These are phyloP conservation scores for Nicotiana noctiflora DNA, from an alignment of 257 asterid species.

Conservation along the genomic window DNA sequence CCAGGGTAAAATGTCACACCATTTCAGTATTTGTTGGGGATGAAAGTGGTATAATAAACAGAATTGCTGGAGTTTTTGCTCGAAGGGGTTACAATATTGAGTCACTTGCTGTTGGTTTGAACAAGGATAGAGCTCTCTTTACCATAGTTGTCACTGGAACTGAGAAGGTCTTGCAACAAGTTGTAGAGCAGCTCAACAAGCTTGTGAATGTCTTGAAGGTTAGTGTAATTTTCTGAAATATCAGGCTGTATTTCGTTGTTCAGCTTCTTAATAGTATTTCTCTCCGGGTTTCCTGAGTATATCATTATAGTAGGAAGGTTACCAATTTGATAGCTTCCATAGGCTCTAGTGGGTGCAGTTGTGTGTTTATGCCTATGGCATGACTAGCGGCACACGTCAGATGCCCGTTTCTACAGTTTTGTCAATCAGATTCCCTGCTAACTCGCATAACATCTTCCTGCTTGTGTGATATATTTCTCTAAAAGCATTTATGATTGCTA, in stretches of 20 bases:
- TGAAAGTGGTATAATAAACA: conserved; percentile 83
- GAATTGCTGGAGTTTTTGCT: conserved; percentile 89
- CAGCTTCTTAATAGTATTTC: neutral
- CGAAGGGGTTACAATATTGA: conserved; percentile 84
- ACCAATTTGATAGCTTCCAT: neutral
- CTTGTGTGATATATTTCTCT: neutral
- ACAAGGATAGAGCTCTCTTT: conserved; percentile 78
- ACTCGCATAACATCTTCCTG: neutral
- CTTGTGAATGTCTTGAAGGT: conserved; percentile 80
- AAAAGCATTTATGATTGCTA: neutral
- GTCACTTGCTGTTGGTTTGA: conserved; percentile 88
- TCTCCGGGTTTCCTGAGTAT: neutral
- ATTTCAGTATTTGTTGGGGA: conserved; percentile 87
- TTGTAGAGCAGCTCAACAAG: conserved; percentile 76
- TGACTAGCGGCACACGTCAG: neutral
- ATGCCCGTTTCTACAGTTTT: neutral
- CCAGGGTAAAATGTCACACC: conserved; percentile 62
- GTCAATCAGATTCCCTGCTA: neutral
- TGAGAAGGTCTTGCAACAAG: conserved; percentile 61
- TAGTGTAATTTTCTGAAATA: neutral
- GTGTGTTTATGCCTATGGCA: neutral
- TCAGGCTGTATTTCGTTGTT: conserved; percentile 2
- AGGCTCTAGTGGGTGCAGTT: neutral
- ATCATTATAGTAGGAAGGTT: neutral
- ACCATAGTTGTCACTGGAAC: conserved; percentile 84